Conservation (phyloP, 148 eudicot genomes). For the Polygonum maritimum region DNA sequence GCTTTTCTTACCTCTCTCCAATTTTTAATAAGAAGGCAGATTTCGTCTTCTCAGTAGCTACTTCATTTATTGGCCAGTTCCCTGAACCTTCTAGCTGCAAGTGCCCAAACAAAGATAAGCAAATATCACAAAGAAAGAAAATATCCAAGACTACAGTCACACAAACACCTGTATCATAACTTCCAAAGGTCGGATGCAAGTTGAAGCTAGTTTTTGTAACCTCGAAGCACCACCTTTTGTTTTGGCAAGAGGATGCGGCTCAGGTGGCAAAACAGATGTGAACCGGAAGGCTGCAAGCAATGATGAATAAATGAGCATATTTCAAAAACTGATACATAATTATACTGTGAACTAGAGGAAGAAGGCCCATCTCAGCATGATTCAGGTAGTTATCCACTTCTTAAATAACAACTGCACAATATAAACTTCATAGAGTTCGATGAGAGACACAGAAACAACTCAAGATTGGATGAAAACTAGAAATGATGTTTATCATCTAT, state of each 20-base stretch:
- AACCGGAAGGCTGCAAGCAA: constrained; percentile 68
- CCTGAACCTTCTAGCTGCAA: constrained; percentile 93
- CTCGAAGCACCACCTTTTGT: constrained; percentile 24
- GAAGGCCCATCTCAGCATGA: background rate
- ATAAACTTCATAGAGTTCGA: background rate
- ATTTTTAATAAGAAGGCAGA: constrained; percentile 80
- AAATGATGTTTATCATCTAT: background rate
- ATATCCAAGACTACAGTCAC: background rate
- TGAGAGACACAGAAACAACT: background rate
- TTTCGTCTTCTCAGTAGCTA: constrained; percentile 88
- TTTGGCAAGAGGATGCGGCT: constrained; percentile 71
- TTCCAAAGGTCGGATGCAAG: constrained; percentile 75
- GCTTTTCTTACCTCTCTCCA: constrained; percentile 63
- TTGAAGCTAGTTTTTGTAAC: constrained; percentile 37
- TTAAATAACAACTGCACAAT: background rate
- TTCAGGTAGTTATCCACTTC: background rate
- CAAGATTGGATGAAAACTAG: background rate
- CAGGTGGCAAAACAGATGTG: constrained; percentile 81
- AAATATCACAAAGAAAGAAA: background rate
- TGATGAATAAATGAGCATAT: constrained; percentile 13
- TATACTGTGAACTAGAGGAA: background rate
- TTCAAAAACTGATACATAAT: background rate
- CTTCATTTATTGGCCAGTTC: constrained; percentile 92
- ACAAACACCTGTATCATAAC: constrained; percentile 72
- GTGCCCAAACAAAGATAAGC: constrained; percentile 6